These are phyloP conservation scores for Rubia tinctorum DNA, from an alignment of 305 asterid genomes.

Conservation along the genomic window DNA sequence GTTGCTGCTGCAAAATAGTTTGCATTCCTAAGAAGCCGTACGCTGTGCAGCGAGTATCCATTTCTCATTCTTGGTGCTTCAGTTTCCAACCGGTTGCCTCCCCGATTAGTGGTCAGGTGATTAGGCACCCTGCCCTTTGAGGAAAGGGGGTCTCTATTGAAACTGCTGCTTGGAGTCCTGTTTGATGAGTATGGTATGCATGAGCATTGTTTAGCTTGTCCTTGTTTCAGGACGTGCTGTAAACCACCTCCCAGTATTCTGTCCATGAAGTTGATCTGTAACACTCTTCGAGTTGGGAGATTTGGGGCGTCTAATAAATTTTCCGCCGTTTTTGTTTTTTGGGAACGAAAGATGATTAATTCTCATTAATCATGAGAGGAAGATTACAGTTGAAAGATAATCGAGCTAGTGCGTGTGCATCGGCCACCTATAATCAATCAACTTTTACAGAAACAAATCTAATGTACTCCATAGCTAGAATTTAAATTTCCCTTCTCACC, in stretches of 20 bases:
- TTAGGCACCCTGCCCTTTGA: neutral
- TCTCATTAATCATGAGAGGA: too few relatives aligned
- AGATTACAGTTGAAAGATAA: too few relatives aligned
- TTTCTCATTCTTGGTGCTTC: neutral
- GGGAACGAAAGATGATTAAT: too few relatives aligned
- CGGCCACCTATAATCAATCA: too few relatives aligned
- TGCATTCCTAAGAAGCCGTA: neutral
- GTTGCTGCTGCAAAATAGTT: slow-evolving; percentile 74
- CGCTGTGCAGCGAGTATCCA: neutral
- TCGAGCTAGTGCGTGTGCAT: too few relatives aligned
- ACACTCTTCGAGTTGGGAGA: neutral
- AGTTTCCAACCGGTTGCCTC: neutral
- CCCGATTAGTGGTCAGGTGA: neutral
- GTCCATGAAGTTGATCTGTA: neutral
- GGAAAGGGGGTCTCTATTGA: neutral
- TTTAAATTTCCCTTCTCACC: too few relatives aligned
- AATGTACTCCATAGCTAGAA: too few relatives aligned
- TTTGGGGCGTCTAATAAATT: too few relatives aligned
- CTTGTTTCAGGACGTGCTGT: neutral
- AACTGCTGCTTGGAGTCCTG: neutral
- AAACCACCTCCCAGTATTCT: neutral
- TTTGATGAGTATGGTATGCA: neutral
- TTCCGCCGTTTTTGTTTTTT: too few relatives aligned
- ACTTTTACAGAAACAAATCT: too few relatives aligned
- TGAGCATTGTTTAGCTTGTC: neutral